Evolutionary conservation across 2,329 filamentous ascomycete genomes (phyloP), one percentile per base, ranked within the genome.

Genomic region (Stachybotrys elegans): DNA sequence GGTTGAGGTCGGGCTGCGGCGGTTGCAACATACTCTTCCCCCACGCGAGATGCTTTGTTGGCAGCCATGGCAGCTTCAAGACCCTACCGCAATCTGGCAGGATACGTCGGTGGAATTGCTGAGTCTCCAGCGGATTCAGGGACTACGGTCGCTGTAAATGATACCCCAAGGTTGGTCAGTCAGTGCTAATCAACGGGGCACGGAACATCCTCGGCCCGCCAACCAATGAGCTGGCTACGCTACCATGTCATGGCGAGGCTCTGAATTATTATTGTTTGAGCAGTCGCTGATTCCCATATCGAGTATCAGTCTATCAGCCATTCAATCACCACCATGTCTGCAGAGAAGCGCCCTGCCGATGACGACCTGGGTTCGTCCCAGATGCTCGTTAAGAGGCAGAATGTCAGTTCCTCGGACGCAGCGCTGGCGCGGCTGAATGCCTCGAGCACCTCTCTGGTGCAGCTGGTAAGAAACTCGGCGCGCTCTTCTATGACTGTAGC

Each of bases 271-370:
- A n/a, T n/a, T n/a, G 20, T 35, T n/a, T n/a, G n/a, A n/a, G n/a
- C n/a, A n/a, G n/a, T n/a, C n/a, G n/a, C n/a, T n/a, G n/a, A n/a
- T n/a, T n/a, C n/a, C n/a, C n/a, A n/a, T n/a, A n/a, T n/a, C n/a
- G n/a, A n/a, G n/a, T n/a, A 29, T 29, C 25, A 14, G 14, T 29
- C 14, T 29, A 14, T 29, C 29, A 5, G 42, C 13, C 9, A 36
- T 13, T 23, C 22, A 20, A 3, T 14, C 36, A 25, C 29, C 55
- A 61, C n/a, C 47, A 96, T 95, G 91, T 89, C 90, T 25, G 79
- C 86, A 50, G 91, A 95, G 68, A 97, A 98, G 71, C 82, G 93
- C 61, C 86, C 90, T 47, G 90, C 91, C n/a, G 83, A 87, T 49
- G 85, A 86, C 55, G 86, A 88, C 48, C 92, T 92, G 54, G 81